Evolutionary conservation across 306 rosid genomes (phyloP), one percentile per base, ranked within the genome.

Genomic region (Sesbania bispinosa): DNA sequence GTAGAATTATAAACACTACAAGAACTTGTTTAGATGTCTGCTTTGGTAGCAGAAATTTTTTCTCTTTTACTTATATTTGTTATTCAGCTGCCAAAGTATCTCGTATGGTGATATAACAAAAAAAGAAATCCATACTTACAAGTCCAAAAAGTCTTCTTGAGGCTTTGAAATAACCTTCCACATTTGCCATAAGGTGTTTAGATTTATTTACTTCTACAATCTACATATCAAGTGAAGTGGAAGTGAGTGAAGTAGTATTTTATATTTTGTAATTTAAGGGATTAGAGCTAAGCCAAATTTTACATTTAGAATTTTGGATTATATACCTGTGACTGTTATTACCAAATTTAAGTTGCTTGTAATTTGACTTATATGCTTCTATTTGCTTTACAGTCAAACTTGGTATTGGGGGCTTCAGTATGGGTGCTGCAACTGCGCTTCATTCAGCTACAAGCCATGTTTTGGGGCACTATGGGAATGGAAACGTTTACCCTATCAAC

Each of bases 361-460:
- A 72, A 45, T 67, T 76, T 67, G 45, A 67, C 43, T 16, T 61
- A 24, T 48, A 63, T 60, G 41, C 47, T 62, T 16, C 29, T 68
- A 38, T 71, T 61, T 61, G 41, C 78, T 35, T 23, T 71, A 29
- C 90, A 94, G 99, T 94, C 81, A 94, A 85, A 84, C 87, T 94
- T 21, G 99, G 97, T 59, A 66, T 94, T 10, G 99, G 97, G 36
- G 99, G 99, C 55, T 91, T 94, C 91, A 91, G 97, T 74, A 89
- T 83, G 87, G 99, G 99, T 77, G 97, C 97, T 75, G 99, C 99
- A 18, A 91, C 87, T 48, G 97, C 99, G 4, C 97, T 94, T 73
- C 81, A 91, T 84, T 91, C 99, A 6, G 97, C 96, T 18, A 80
- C 92, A 1, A 89, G 96, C 80, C 82, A 78, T 45, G 85, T 65